Evolutionary conservation across 306 rosid genomes (phyloP).

Genomic region (Lagenaria siceraria): DNA sequence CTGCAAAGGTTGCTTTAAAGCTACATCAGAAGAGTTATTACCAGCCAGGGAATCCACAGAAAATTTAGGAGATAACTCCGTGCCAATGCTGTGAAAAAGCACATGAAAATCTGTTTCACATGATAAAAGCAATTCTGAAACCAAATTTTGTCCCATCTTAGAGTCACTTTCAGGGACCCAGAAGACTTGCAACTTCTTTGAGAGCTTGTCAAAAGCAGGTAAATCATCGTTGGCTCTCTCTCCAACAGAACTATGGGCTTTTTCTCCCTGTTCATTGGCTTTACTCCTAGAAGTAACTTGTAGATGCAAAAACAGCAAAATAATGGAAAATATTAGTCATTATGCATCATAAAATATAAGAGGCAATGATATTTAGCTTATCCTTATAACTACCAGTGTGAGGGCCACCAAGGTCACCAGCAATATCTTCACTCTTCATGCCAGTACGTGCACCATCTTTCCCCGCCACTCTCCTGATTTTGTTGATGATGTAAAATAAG

Average conservation of each 20-base stretch:
- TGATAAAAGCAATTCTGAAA: constrained; percentile 48
- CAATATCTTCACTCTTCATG: constrained; percentile 31
- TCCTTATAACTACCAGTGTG: not conserved
- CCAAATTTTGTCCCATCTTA: constrained; percentile 33
- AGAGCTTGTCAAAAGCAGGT: constrained; percentile 36
- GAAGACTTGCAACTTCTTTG: constrained; percentile 54
- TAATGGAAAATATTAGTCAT: not conserved
- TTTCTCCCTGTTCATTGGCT: constrained; percentile 35
- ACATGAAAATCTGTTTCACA: constrained; percentile 58
- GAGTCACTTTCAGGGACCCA: constrained; percentile 45
- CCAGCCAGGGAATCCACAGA: constrained; percentile 26
- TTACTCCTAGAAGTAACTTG: constrained; percentile 20
- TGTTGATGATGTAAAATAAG: not conserved
- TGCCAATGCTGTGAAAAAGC: constrained; percentile 60
- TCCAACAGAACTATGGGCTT: constrained; percentile 21
- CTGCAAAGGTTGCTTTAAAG: constrained; percentile 19
- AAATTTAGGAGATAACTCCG: constrained; percentile 23
- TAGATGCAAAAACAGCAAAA: not conserved
- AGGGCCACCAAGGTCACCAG: constrained; percentile 17
- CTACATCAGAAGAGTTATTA: constrained; percentile 29
- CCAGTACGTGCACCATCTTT: constrained; percentile 16
- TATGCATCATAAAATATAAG: not conserved
- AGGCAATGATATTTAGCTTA: not conserved
- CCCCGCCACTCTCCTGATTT: constrained; percentile 1
- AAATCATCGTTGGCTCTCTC: constrained; percentile 16